Base-by-base conservation (phyloP, 2,329 filamentous ascomycete species). In the Fusarium euwallaceae region DNA sequence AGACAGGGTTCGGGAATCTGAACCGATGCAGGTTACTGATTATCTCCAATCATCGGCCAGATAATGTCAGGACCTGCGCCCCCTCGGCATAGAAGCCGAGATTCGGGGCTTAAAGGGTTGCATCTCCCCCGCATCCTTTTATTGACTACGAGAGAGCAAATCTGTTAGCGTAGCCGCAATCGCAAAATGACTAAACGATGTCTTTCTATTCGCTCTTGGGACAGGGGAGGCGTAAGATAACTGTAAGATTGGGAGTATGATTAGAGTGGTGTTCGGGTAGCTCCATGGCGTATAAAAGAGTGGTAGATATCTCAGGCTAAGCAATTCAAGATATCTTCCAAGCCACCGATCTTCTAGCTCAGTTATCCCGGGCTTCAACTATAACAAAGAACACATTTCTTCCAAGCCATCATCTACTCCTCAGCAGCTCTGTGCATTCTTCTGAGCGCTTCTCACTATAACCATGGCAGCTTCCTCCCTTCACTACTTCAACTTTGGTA, bases 401-500 rank as follows among this genome's bases (percentile, higher is more conserved):
- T 60, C 16, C 17, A 60, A 60, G 24, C 58, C 58, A 41, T 39
- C 58, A 29, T 39, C 24, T 43, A 11, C 58, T 60, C 24, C 24
- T 43, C 10, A 41, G 9, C n/a, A 29, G 4, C 24, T 60, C 17
- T 36, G 37, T 16, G 11, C 14, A 41, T 41, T 60, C 36, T 43
- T 32, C 17, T 43, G 17, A 60, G 29, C 2, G 4, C 24, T 32
- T 32, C 17, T 60, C 22, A 32, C 4, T 8, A 20, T n/a, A 32
- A 17, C 37, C 22, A 60, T 60, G 58, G 2, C 58, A 41, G 29
- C 58, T 60, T 60, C 36, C 6, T 39, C 56, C 36, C 11, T 41
- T 17, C 58, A 60, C 58, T 60, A 60, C 58, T 60, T 29, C 24
- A 60, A 60, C 58, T 60, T 45, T 22, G 41, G 9, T n/a, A 16